phyloP scores from a whole-genome alignment of 257 asterid species.

The Solanum gracilifrons region DNA sequence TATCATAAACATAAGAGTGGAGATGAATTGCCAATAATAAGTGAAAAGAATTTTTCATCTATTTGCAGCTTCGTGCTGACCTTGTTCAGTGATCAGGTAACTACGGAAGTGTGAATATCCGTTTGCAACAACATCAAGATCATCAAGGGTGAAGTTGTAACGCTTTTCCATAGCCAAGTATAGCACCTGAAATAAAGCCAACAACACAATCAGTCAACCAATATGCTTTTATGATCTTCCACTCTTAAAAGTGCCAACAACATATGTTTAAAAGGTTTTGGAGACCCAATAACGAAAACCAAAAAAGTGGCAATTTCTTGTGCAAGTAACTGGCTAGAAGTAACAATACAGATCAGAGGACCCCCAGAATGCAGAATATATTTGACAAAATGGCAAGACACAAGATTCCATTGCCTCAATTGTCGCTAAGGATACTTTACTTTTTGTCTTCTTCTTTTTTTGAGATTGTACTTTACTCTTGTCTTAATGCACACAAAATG shows the following conservation, averaged over 20 bases:
- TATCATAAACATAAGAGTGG: not conserved
- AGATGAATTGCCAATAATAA: not conserved
- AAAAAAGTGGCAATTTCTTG: not conserved
- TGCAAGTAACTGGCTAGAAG: not conserved
- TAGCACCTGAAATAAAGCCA: slow-evolving; percentile 39
- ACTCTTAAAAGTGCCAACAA: not conserved
- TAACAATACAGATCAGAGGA: not conserved
- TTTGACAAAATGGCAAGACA: not conserved
- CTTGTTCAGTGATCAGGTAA: slow-evolving; percentile 29
- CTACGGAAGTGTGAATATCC: slow-evolving; percentile 77
- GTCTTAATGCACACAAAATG: not conserved
- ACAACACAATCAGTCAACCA: not conserved
- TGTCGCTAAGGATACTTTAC: not conserved
- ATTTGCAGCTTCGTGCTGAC: slow-evolving; percentile 13
- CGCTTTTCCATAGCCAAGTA: slow-evolving; percentile 93
- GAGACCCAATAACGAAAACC: not conserved
- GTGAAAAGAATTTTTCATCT: not conserved
- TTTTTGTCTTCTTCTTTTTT: no score
- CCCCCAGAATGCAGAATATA: not conserved
- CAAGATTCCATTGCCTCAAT: not conserved
- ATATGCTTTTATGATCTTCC: not conserved
- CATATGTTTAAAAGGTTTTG: not conserved
- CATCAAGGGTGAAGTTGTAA: slow-evolving; percentile 71
- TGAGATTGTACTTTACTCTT: not conserved
- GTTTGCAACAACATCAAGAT: slow-evolving; percentile 82